These are phyloP conservation scores for Whalleya microplaca DNA, from an alignment of 2,329 filamentous ascomycete species.

Conservation along the genomic window DNA sequence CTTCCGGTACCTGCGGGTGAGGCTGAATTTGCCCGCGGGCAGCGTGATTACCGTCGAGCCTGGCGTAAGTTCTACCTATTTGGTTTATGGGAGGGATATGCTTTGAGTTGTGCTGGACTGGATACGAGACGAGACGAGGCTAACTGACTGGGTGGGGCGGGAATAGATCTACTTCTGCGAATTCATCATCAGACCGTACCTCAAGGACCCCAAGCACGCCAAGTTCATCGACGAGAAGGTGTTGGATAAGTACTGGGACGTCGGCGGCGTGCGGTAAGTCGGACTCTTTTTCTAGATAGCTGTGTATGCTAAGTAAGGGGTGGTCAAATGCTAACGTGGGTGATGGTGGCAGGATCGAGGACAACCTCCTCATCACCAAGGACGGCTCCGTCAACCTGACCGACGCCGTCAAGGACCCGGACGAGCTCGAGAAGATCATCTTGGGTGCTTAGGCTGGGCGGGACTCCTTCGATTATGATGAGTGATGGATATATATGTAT, in stretches of 20 bases:
- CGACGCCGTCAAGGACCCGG: conserved; percentile 69
- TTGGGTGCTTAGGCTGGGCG: conserved; percentile 13
- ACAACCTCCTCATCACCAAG: conserved; percentile 74
- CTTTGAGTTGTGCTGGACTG: too few relatives aligned
- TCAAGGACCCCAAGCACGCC: conserved; percentile 71
- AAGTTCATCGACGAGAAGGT: conserved; percentile 77
- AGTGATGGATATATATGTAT: neutral
- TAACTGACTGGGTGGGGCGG: too few relatives aligned
- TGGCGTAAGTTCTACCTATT: conserved; percentile 60
- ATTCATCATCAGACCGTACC: conserved; percentile 83
- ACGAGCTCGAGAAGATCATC: conserved; percentile 63
- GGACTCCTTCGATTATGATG: too few relatives aligned
- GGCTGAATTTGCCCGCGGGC: conserved; percentile 74
- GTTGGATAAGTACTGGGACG: conserved; percentile 79
- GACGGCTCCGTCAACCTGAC: conserved; percentile 74
- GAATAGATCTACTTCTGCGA: conserved; percentile 84
- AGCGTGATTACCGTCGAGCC: conserved; percentile 95
- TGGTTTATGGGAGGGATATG: neutral
- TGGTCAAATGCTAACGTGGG: conserved; percentile 25
- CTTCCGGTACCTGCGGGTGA: conserved; percentile 84
- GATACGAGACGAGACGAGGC: neutral
- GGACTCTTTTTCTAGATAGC: neutral
- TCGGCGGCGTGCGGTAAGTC: conserved; percentile 70
- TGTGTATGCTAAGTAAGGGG: neutral
- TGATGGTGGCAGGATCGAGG: conserved; percentile 55